Evolutionary conservation across 2,329 filamentous ascomycete genomes (phyloP).

Genomic region (Trichoderma koningiopsis): DNA sequence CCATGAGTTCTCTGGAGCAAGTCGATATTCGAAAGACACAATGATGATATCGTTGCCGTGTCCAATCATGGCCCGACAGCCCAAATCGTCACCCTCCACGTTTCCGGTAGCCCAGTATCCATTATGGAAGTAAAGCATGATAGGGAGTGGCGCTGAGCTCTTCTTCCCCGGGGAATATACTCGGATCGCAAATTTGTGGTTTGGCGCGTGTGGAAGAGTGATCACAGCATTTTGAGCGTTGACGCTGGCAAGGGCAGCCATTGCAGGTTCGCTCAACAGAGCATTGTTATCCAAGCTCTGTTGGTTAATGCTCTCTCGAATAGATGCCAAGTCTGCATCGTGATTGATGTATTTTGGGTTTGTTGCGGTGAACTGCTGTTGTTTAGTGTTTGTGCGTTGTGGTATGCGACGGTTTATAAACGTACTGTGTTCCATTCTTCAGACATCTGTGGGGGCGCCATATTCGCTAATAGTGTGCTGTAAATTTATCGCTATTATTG

Average conservation of each 20-base stretch:
- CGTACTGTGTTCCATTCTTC: background rate
- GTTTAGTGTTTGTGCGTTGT: background rate
- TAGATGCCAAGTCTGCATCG: background rate
- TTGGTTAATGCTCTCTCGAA: background rate
- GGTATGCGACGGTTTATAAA: background rate
- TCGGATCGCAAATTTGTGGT: background rate
- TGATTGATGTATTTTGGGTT: background rate
- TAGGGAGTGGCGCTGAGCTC: background rate
- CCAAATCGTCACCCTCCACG: background rate
- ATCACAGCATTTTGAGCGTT: background rate
- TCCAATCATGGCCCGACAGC: background rate
- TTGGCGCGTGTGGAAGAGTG: background rate
- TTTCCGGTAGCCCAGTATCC: background rate
- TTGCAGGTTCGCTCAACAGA: background rate
- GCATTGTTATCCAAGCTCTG: constrained; percentile 2
- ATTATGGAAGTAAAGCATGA: background rate
- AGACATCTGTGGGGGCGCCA: background rate
- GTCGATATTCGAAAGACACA: background rate
- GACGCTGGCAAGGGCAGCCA: background rate
- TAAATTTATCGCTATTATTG: background rate
- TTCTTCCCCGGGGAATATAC: background rate
- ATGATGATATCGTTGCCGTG: background rate
- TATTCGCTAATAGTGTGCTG: background rate
- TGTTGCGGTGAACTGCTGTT: background rate
- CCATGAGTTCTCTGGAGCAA: background rate